Percentiles rank a stretch among this genome's conserved stretches.
These are phyloP conservation scores for Hypoxylon intermedium DNA, from an alignment of 495 filamentous ascomycete genomes.

Conservation along the genomic window DNA sequence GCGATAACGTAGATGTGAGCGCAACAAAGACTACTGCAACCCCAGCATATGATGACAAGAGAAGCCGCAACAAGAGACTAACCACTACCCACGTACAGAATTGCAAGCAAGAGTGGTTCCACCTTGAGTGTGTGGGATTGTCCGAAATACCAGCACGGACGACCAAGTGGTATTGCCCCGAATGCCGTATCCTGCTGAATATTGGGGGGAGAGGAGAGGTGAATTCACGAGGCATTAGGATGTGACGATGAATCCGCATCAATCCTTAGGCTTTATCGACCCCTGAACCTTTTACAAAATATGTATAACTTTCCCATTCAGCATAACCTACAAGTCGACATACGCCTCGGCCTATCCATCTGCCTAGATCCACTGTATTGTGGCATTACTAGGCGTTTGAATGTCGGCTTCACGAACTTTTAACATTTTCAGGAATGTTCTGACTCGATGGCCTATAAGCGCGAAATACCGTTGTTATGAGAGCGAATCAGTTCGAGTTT, in stretches of 20 bases:
- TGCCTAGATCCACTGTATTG: no score
- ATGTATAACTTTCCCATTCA: no score
- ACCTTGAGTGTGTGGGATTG: constrained; percentile 85
- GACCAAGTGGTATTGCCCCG: constrained; percentile 94
- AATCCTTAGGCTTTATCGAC: no score
- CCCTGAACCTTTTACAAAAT: no score
- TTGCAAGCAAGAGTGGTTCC: constrained; percentile 90
- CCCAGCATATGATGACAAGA: constrained; percentile 15
- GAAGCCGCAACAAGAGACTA: constrained; percentile 21
- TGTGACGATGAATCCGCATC: constrained; percentile 35
- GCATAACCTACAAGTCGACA: no score
- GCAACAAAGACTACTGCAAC: constrained; percentile 24
- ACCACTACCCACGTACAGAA: constrained; percentile 46
- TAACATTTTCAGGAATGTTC: no score
- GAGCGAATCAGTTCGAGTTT: no score
- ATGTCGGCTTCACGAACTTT: no score
- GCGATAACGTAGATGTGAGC: constrained; percentile 88
- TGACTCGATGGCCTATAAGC: no score
- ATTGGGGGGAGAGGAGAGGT: constrained; percentile 65
- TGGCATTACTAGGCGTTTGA: no score
- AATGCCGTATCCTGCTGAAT: constrained; percentile 74
- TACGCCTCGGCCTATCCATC: no score
- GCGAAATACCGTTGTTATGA: no score
- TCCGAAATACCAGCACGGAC: constrained; percentile 75
- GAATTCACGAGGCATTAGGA: constrained; percentile 60